Evolutionary conservation across 345 rosid species (phyloP).

Genomic region (Syzygium aromaticum): DNA sequence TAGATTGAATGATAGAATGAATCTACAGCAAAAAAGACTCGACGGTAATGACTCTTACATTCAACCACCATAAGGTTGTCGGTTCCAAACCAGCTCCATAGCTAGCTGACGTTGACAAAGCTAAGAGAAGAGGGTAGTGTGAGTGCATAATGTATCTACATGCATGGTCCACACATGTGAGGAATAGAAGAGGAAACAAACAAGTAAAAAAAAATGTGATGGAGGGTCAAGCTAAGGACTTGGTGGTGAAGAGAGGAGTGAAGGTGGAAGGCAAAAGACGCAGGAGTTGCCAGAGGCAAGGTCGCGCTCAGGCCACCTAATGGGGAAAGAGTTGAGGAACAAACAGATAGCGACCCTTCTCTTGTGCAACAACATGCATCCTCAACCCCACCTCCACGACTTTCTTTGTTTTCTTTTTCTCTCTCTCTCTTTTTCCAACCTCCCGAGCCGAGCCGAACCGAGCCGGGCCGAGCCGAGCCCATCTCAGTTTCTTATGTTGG

Average conservation of each 20-base stretch:
- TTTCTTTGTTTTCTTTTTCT: not conserved
- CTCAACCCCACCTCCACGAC: not conserved
- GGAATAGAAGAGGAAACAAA: not conserved
- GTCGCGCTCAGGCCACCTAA: constrained; percentile 44
- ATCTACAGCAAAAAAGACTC: not conserved
- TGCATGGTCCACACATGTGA: constrained; percentile 21
- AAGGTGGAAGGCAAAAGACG: not conserved
- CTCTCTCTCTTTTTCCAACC: not conserved
- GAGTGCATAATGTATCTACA: not conserved
- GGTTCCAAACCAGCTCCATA: not conserved
- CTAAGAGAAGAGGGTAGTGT: not conserved
- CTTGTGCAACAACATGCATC: constrained; percentile 4
- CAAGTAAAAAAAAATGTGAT: not conserved
- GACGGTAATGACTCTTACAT: not conserved
- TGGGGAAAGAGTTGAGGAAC: constrained; percentile 37
- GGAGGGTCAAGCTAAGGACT: constrained; percentile 21
- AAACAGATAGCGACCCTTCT: constrained; percentile 30
- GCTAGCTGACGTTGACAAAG: not conserved
- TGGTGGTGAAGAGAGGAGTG: constrained; percentile 2
- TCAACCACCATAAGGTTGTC: not conserved
- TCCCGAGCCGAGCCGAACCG: not conserved
- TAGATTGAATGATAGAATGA: not conserved
- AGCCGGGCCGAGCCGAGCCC: not conserved
- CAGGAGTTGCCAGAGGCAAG: constrained; percentile 1
- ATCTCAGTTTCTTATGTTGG: not conserved